Evolutionary conservation across 1,139 yeast species (phyloP), one percentile per base, ranked within the genome.

Genomic region (Blastobotrys petasosporus): DNA sequence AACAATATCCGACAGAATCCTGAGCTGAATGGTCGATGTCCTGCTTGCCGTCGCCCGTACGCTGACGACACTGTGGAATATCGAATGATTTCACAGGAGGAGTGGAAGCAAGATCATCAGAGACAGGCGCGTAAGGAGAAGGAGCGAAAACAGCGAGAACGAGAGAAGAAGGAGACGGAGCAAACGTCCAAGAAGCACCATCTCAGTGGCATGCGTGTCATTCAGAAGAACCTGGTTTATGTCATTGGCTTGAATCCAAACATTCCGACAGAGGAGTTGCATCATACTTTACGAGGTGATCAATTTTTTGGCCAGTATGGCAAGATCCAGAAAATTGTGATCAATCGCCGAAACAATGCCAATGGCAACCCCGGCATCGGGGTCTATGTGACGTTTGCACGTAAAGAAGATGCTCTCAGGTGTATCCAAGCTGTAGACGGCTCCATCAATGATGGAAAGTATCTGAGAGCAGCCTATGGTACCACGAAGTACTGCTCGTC

Each of bases 241-340:
- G 97, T 94, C 15, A 92, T 94, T 34, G 98, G 98, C 0, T 73
- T 94, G 58, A 90, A 88, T 59, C 97, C 98, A 1, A 90, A 88
- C 28, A 82, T 86, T 52, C 80, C 85, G 25, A 82, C 90, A 33
- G 98, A 92, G 45, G 98, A 94, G 52, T 77, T 94, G 51, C 95
- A 88, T 54, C 70, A 85, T 3, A 79, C 88, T 2, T 73, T 94
- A 52, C 79, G 94, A 55, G 83, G 95, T 1, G 98, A 92, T 52
- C 86, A 85, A 62, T 94, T 88, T 68, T 94, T 94, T 69, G 99
- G 98, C 16, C 97, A 94, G 67, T 94, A 90, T 64, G 99, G 99
- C 49, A 87, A 86, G 64, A 94, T 94, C 51, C 81, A 83, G 66
- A 94, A 94, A 65, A 85, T 92, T 52, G 98, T 94, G 44, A 86